Conservation (phyloP, 2,329 filamentous ascomycete genomes). For the Huntiella abstrusa region DNA sequence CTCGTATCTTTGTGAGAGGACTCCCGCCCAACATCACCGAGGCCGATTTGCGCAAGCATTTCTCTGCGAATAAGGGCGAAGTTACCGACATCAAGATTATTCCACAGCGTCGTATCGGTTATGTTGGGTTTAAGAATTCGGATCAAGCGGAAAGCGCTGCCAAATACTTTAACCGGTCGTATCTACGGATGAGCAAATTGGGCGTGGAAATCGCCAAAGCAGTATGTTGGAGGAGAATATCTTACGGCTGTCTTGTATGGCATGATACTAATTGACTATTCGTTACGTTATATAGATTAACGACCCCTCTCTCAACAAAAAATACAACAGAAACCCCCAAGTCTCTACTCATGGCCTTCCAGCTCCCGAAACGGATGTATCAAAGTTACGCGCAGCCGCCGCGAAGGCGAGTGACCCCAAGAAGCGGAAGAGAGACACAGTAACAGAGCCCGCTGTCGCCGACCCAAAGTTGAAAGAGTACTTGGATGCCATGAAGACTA, state of each 20-base stretch:
- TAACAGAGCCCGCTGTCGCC: conserved; percentile 26
- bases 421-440: conserved; percentile 49
- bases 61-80: conserved; percentile 49
- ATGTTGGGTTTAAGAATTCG: conserved; percentile 76
- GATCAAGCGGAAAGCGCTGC: conserved; percentile 68
- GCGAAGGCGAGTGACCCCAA: conserved; percentile 25
- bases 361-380: neutral
- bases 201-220: conserved; percentile 73
- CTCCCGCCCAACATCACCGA: conserved; percentile 73
- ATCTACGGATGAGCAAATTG: conserved; percentile 90
- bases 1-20: conserved; percentile 60
- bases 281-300: conserved; percentile 9
- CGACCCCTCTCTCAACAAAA: conserved; percentile 10
- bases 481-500: conserved; percentile 57
- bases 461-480: conserved; percentile 78
- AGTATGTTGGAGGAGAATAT: conserved; percentile 26
- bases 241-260: neutral
- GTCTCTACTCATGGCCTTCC: neutral
- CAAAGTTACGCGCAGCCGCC: conserved; percentile 1
- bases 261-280: neutral
- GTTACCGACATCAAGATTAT: conserved; percentile 90
- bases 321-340: neutral
- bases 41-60: conserved; percentile 75
- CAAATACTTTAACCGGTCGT: conserved; percentile 89
- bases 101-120: conserved; percentile 76